Evolutionary conservation across 345 rosid species (phyloP), one percentile per base, ranked within the genome.

Genomic region (Eucalyptus cloeziana): DNA sequence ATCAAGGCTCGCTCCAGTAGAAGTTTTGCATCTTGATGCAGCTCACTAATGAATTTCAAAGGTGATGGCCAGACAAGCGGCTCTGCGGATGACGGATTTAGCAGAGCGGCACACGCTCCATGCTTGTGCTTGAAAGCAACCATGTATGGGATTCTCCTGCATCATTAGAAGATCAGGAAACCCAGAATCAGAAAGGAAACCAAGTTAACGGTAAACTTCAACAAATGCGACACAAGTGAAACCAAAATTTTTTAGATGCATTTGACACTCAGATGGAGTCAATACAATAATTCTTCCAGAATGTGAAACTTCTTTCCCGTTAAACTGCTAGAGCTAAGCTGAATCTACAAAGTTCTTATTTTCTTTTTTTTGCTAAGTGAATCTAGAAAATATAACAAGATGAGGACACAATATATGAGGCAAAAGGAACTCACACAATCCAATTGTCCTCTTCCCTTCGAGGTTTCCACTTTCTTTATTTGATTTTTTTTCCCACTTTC

Each of bases 61-160:
- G 99, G 99, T 2, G 99, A 94, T 49, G 99, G 99, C 99, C 99
- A 98, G 56, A 98, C 99, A 37, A 98, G 96, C 86, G 98, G 99
- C 91, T 96, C 99, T 27, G 99, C 98, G 7, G 99, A 96, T 30
- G 98, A 91, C 14, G 99, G 99, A 88, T 98, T 96, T 60, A 98
- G 91, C 90, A 98, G 91, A 10, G 99, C 98, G 4, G 98, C 98
- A 93, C 98, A 97, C n/a, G 95, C 95, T 92, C 95, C 94, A 60
- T 98, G 96, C 89, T 94, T 96, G 91, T 94, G 93, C 91, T 94
- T 98, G 89, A 92, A 76, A 5, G 99, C 99, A 92, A 98, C 99
- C 7, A 89, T 49, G 91, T 96, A 96, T 0, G 99, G 99, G 92
- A 97, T 98, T 91, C 99, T 94, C 95, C 99, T 98, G 95, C 85